Conservation (phyloP, 805 yeast species). For the Barnettozyma vustinii region DNA sequence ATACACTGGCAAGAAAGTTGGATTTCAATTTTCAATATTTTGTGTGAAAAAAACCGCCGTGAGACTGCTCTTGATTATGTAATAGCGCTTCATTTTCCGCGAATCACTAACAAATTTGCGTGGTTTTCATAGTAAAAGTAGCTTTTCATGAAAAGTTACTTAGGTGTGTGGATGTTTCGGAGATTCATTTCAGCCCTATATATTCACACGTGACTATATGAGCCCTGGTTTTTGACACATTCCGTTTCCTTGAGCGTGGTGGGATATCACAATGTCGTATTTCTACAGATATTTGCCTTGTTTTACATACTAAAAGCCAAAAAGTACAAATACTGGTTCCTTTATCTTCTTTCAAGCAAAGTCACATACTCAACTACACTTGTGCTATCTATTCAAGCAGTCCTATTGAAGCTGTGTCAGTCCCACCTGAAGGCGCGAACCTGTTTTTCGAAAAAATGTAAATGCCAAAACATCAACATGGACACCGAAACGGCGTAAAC, state of each 20-base stretch:
- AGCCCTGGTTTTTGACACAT: constrained; percentile 2
- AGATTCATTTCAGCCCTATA: not conserved
- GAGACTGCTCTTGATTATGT: constrained; percentile 7
- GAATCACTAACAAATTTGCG: not conserved
- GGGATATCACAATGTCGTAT: not conserved
- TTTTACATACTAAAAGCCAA: too few relatives aligned
- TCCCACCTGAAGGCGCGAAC: not conserved
- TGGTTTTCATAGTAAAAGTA: not conserved
- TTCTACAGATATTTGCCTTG: too few relatives aligned
- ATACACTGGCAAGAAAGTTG: constrained; percentile 2
- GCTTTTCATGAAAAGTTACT: too few relatives aligned
- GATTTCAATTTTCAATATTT: constrained; percentile 4
- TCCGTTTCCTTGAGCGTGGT: not conserved
- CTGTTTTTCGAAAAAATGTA: not conserved
- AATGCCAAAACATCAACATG: not conserved
- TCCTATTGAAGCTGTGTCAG: not conserved
- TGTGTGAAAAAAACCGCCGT: not conserved
- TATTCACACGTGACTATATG: not conserved
- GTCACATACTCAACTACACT: too few relatives aligned
- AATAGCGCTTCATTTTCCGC: not conserved
- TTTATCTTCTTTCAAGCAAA: too few relatives aligned
- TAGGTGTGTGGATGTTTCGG: not conserved
- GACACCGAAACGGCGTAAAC: not conserved
- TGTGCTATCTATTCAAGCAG: not conserved
- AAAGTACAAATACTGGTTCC: too few relatives aligned